Evolutionary conservation across 2,329 filamentous ascomycete species (phyloP), one percentile per base, ranked within the genome.

Genomic region (Venturia carpophila): DNA sequence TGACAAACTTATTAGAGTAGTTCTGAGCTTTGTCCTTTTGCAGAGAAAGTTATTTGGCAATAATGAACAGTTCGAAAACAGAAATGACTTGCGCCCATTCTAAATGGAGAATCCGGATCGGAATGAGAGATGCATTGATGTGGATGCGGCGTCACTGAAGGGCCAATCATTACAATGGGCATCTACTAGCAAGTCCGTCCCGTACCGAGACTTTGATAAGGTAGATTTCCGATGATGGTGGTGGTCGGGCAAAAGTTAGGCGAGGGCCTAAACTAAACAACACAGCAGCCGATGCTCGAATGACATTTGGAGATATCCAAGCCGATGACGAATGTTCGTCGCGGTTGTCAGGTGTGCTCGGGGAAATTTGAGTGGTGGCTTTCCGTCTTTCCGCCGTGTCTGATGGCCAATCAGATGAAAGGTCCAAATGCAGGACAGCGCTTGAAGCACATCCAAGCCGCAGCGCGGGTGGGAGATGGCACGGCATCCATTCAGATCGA

Each of bases 111-210:
- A 58, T 11, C 9, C 52, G 30, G 30, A 58, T 34, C 6, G 52
- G 13, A 58, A 37, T 21, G 21, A 58, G 49, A 34, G 52, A 37
- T 58, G 30, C 30, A 58, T n/a, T 37, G 30, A 58, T 58, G 52
- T 58, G 52, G 27, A 37, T 37, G 37, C 52, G 52, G 52, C 27
- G 30, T 58, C 15, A 19, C 52, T 27, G 52, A 37, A 34, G 30
- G 27, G 27, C 24, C 30, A 34, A 56, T 27, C 52, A 58, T n/a
- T n/a, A 17, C 52, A 37, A 37, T 58, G 52, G 30, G 27, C 37
- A 58, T 58, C 30, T 52, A 24, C 15, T 27, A 17, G 30, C 6
- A 41, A 5, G 39, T 41, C 39, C 30, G n/a, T 52, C 27, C 49
- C 27, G 17, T 56, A 30, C 49, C 27, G 34, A 56, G 49, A 56